These are phyloP conservation scores for Cymbopogon citratus DNA, from an alignment of 176 grass and related monocot genomes.

Conservation along the genomic window DNA sequence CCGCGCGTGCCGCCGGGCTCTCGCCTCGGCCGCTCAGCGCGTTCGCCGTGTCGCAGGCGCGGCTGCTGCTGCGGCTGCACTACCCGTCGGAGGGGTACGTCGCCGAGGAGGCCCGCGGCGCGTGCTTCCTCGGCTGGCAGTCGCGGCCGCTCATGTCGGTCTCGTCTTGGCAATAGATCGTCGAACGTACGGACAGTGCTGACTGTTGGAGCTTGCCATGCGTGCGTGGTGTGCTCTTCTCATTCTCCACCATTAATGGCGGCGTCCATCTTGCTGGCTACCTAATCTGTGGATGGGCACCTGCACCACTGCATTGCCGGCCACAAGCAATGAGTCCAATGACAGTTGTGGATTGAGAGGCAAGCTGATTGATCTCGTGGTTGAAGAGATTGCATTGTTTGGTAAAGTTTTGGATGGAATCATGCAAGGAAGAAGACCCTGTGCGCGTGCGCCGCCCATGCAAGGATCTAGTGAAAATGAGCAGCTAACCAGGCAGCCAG, in stretches of 20 bases:
- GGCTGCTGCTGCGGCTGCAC: conserved; percentile 73
- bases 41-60: conserved; percentile 76
- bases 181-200: background rate
- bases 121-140: conserved; percentile 84
- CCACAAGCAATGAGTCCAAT: background rate
- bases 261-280: background rate
- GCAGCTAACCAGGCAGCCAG: background rate
- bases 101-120: conserved; percentile 46
- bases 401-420: background rate
- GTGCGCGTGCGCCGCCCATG: background rate
- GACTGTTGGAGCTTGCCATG: background rate
- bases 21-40: conserved; percentile 45
- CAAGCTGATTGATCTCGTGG: background rate
- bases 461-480: background rate
- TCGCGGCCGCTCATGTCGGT: conserved; percentile 75
- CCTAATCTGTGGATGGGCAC: background rate
- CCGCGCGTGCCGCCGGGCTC: conserved; percentile 48
- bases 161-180: conserved; percentile 81
- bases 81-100: conserved; percentile 90
- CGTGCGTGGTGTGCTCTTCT: background rate
- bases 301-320: background rate
- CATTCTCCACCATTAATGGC: background rate
- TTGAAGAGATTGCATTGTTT: background rate
- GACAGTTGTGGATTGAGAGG: background rate
- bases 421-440: background rate